A percentile compares a stretch with the other conserved stretches of the same genome.
Evolutionary conservation across 2,329 filamentous ascomycete genomes (phyloP).

Genomic region (Microdochium bolleyi): DNA sequence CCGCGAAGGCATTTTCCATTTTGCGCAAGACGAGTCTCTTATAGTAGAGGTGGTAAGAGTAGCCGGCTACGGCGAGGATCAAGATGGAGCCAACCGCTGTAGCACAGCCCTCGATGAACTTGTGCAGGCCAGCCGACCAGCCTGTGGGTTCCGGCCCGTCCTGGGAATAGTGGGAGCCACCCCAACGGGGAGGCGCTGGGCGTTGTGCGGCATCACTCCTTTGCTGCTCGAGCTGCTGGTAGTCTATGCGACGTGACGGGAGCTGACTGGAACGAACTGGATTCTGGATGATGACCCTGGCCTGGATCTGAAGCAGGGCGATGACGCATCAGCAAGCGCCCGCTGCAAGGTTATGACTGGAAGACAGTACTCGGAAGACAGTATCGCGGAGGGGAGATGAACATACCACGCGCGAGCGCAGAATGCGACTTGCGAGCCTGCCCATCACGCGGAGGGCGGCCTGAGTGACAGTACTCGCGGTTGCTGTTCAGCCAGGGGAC

Average conservation of each 20-base stretch:
- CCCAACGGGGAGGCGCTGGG: background rate
- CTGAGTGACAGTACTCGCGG: background rate
- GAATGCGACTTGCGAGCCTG: background rate
- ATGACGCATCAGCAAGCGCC: background rate
- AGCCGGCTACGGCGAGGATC: slow-evolving; percentile 20
- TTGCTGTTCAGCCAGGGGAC: too few relatives aligned
- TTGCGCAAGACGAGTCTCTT: slow-evolving; percentile 63
- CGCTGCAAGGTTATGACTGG: background rate
- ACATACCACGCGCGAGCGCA: background rate
- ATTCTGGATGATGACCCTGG: background rate
- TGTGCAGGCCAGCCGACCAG: slow-evolving; percentile 9
- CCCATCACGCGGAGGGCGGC: background rate
- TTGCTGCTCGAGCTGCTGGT: background rate
- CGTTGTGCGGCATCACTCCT: background rate
- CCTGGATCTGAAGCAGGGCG: background rate
- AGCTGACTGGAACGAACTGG: background rate
- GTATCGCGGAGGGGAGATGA: background rate
- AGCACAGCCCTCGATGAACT: slow-evolving; percentile 17
- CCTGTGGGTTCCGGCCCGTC: background rate
- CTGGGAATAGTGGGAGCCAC: background rate
- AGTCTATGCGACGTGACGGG: background rate
- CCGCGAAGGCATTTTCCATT: slow-evolving; percentile 64
- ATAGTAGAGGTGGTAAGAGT: slow-evolving; percentile 37
- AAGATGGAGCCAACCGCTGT: slow-evolving; percentile 18
- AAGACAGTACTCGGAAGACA: too few relatives aligned